Percentiles rank a stretch among this genome's conserved stretches.
Conservation (phyloP, 2,329 filamentous ascomycete genomes). For the Ceratocystis huliohia region DNA sequence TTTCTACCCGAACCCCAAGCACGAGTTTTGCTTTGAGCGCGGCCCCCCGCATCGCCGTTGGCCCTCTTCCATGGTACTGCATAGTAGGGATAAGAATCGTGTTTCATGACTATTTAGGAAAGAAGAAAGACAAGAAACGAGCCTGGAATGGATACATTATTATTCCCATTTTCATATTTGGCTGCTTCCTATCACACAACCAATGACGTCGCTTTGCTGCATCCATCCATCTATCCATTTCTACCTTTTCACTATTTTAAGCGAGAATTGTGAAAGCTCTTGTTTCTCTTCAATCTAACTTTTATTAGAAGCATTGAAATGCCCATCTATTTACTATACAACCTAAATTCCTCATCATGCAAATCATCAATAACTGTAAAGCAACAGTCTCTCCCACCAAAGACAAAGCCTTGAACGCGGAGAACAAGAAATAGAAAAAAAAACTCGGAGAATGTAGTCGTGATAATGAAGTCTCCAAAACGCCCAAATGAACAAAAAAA, state of each 20-base stretch:
- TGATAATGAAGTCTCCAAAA: constrained; percentile 9
- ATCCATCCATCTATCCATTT: neutral
- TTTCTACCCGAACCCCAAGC: neutral
- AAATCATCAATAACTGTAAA: constrained; percentile 15
- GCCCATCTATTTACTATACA: constrained; percentile 10
- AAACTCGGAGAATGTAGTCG: constrained; percentile 10
- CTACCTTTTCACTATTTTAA: neutral
- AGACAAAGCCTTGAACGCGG: neutral
- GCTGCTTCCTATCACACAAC: neutral
- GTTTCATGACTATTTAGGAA: neutral
- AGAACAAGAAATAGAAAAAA: constrained; percentile 3
- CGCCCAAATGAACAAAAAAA: constrained; percentile 7
- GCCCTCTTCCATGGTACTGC: neutral
- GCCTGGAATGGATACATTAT: neutral
- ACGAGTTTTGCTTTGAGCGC: neutral
- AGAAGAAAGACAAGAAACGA: neutral
- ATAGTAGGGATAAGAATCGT: constrained; percentile 2
- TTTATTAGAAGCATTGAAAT: constrained; percentile 4
- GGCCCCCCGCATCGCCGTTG: neutral
- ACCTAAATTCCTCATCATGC: constrained; percentile 10
- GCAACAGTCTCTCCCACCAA: neutral
- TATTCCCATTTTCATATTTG: neutral
- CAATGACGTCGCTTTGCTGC: neutral
- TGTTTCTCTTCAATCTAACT: neutral
- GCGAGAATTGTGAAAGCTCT: neutral